Conservation (phyloP, 225 moss, liverwort and hornwort genomes). For the Straminergon stramineum region DNA sequence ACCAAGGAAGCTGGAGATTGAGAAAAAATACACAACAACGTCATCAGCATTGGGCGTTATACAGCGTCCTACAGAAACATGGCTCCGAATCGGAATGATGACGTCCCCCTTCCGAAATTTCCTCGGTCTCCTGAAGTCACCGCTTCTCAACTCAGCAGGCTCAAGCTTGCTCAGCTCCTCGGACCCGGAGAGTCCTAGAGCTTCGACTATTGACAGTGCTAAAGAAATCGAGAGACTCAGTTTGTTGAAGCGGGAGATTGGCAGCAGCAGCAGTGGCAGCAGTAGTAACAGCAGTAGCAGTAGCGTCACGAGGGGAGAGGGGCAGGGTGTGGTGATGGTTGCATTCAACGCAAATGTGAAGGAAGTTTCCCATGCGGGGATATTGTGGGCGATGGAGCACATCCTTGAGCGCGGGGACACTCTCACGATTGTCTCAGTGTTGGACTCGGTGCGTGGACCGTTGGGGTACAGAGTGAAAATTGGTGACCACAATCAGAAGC, state of each 20-base stretch:
- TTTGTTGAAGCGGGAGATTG: background rate
- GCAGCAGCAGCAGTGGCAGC: background rate
- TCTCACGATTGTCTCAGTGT: conserved; percentile 9
- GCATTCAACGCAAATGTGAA: conserved; percentile 24
- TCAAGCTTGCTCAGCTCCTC: background rate
- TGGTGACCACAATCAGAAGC: conserved; percentile 8
- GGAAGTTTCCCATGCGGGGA: background rate
- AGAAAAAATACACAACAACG: background rate
- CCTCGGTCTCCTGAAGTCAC: conserved; percentile 11
- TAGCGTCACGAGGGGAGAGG: background rate
- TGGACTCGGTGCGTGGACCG: conserved; percentile 15
- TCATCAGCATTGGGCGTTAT: background rate
- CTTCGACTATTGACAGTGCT: background rate
- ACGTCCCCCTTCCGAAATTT: conserved; percentile 10
- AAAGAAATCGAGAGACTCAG: background rate
- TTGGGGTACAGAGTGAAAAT: conserved; percentile 16
- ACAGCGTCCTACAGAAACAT: background rate
- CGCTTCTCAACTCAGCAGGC: background rate
- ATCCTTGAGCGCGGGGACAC: conserved; percentile 19
- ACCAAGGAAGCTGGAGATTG: background rate
- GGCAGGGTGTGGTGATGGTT: conserved; percentile 7
- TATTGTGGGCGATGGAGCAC: conserved; percentile 29
- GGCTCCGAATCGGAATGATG: conserved; percentile 1
- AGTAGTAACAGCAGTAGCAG: background rate
- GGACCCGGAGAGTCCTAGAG: background rate